Percentiles rank a stretch among this genome's conserved stretches.
Evolutionary conservation across 331 rosid species (phyloP).

Genomic region (Prunus yedoensis): DNA sequence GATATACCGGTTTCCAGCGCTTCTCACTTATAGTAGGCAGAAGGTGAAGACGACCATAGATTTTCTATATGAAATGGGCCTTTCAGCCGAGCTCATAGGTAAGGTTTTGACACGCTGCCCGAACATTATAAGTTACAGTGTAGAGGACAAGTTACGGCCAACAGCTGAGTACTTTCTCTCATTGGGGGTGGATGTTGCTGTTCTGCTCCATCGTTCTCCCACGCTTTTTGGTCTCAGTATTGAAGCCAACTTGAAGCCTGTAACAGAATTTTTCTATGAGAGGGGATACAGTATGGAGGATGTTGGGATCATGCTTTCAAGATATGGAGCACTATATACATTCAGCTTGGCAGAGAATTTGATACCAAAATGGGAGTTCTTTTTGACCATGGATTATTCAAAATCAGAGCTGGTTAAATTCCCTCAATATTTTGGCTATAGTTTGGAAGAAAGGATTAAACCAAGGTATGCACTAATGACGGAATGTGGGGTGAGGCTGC

Average conservation of each 20-base stretch:
- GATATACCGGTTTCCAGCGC: slow-evolving; percentile 75
- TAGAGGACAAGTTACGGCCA: slow-evolving; percentile 83
- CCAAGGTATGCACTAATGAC: slow-evolving; percentile 73
- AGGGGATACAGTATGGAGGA: slow-evolving; percentile 72
- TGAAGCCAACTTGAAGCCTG: slow-evolving; percentile 74
- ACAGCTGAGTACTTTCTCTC: slow-evolving; percentile 72
- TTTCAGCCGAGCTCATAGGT: slow-evolving; percentile 67
- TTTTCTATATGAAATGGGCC: slow-evolving; percentile 71
- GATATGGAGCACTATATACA: slow-evolving; percentile 74
- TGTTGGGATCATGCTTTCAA: slow-evolving; percentile 75
- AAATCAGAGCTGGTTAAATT: slow-evolving; percentile 76
- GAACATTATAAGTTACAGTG: slow-evolving; percentile 67
- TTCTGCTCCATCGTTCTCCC: slow-evolving; percentile 66
- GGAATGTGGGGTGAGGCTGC: slow-evolving; percentile 54
- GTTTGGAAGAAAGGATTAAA: slow-evolving; percentile 73
- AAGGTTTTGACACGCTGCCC: slow-evolving; percentile 87
- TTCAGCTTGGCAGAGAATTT: slow-evolving; percentile 73
- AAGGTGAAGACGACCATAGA: slow-evolving; percentile 56
- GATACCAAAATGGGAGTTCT: slow-evolving; percentile 83
- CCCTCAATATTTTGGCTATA: slow-evolving; percentile 91
- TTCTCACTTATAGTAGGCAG: slow-evolving; percentile 80
- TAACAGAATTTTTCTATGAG: slow-evolving; percentile 72
- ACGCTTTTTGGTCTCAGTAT: slow-evolving; percentile 81
- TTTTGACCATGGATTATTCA: slow-evolving; percentile 66
- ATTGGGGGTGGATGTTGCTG: slow-evolving; percentile 72